Evolutionary conservation across 805 yeast genomes (phyloP).

Genomic region (Cyberlindnera misumaiensis): DNA sequence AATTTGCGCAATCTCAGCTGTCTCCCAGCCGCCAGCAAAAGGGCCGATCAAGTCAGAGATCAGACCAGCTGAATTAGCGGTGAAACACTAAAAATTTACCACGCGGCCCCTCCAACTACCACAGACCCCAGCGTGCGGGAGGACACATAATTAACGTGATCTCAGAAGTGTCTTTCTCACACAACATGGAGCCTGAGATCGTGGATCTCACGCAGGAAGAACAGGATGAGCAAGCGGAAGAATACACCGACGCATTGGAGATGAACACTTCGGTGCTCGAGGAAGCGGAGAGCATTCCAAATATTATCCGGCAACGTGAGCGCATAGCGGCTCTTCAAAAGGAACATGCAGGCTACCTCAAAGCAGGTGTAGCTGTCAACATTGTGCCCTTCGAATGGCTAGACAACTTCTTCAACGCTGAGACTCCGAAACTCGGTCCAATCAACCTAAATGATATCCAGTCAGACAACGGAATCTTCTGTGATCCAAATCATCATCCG

Average conservation of each 20-base stretch:
- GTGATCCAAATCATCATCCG: slow-evolving; percentile 25
- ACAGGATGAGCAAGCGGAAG: neutral
- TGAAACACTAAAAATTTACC: too few relatives aligned
- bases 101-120: too few relatives aligned
- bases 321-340: slow-evolving; percentile 6
- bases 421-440: slow-evolving; percentile 22
- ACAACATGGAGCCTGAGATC: too few relatives aligned
- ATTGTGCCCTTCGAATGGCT: slow-evolving; percentile 16
- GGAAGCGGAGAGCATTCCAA: too few relatives aligned
- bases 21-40: too few relatives aligned
- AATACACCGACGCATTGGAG: neutral
- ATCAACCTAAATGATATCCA: slow-evolving; percentile 39
- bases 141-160: too few relatives aligned
- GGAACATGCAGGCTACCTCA: slow-evolving; percentile 1
- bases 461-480: slow-evolving; percentile 39
- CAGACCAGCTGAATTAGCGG: too few relatives aligned
- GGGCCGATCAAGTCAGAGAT: too few relatives aligned
- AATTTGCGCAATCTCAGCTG: too few relatives aligned
- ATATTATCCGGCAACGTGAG: slow-evolving; percentile 14
- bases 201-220: slow-evolving; percentile 1
- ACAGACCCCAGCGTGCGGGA: too few relatives aligned
- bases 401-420: slow-evolving; percentile 5
- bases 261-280: neutral
- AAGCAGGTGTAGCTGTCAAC: slow-evolving; percentile 13
- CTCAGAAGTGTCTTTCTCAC: too few relatives aligned